phyloP scores from a whole-genome alignment of 2,329 filamentous ascomycete genomes.

The Fusarium brevicatenulatum region DNA sequence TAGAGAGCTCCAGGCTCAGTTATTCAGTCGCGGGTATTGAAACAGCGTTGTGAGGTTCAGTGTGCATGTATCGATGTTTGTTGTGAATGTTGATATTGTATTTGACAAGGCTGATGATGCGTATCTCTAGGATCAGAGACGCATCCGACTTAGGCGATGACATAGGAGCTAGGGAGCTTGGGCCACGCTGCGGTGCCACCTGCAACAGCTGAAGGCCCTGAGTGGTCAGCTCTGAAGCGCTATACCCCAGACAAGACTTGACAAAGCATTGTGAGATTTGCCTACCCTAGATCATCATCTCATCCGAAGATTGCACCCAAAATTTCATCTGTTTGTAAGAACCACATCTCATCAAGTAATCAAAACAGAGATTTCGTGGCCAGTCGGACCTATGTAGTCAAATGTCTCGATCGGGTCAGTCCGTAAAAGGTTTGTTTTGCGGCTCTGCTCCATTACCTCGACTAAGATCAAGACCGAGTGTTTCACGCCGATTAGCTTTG shows the following conservation, averaged over 20 bases:
- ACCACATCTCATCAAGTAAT: background rate
- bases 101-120: slow-evolving; percentile 30
- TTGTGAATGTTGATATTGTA: slow-evolving; percentile 23
- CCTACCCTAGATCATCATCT: slow-evolving; percentile 15
- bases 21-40: background rate
- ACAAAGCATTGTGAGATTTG: slow-evolving; percentile 4
- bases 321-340: background rate
- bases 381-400: background rate
- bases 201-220: slow-evolving; percentile 5
- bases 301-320: no score
- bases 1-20: background rate
- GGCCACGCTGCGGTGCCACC: slow-evolving; percentile 26
- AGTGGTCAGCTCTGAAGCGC: slow-evolving; percentile 18
- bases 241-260: background rate
- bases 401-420: background rate
- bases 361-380: background rate
- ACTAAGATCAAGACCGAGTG: slow-evolving; percentile 3
- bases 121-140: background rate
- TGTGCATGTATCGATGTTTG: background rate
- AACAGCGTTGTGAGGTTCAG: background rate
- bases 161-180: slow-evolving; percentile 33
- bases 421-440: background rate
- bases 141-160: slow-evolving; percentile 16
- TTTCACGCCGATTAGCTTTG: slow-evolving; percentile 12
- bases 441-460: slow-evolving; percentile 2